A percentile compares a stretch with the other conserved stretches of the same genome.
Evolutionary conservation across 352 stramenopile genomes (phyloP).

Genomic region (Elongisporangium prolatum): DNA sequence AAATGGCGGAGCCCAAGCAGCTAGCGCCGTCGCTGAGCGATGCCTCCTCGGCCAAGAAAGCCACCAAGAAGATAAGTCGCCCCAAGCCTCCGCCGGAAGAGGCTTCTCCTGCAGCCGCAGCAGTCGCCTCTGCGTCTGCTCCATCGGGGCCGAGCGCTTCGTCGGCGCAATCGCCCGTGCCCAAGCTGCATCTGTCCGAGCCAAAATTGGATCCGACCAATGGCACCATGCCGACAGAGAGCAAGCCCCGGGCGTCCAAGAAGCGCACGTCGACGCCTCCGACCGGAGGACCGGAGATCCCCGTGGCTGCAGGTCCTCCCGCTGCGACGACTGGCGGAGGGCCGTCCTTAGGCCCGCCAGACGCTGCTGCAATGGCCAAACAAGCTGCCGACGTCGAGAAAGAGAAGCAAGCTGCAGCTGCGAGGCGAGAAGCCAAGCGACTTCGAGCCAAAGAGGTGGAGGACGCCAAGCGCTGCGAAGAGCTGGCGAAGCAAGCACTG

Average conservation of each 20-base stretch:
- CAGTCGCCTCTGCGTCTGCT: conserved; percentile 3
- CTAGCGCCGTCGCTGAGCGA: conserved; percentile 5
- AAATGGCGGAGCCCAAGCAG: conserved; percentile 35
- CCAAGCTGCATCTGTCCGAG: conserved; percentile 40
- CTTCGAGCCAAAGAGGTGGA: conserved; percentile 49
- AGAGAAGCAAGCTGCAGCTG: conserved; percentile 20
- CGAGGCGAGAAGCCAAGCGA: conserved; percentile 42
- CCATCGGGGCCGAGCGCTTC: conserved; percentile 6
- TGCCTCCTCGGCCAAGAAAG: conserved; percentile 13
- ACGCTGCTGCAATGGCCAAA: conserved; percentile 18
- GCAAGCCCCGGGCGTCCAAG: conserved; percentile 34
- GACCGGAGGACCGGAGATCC: conserved; percentile 5
- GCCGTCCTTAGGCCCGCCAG: conserved; percentile 6
- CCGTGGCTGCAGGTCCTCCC: conserved; percentile 5
- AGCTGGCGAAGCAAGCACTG: conserved; percentile 36
- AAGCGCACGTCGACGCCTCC: conserved; percentile 28
- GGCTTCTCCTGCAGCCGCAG: background rate
- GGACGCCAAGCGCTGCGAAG: conserved; percentile 41
- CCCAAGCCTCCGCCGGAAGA: conserved; percentile 4
- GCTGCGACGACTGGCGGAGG: conserved; percentile 1
- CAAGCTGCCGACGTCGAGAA: conserved; percentile 31
- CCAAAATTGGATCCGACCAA: conserved; percentile 20
- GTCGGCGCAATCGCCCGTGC: conserved; percentile 13
- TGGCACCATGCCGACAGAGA: conserved; percentile 3
- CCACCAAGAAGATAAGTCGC: conserved; percentile 30